Evolutionary conservation across 257 asterid species (phyloP), one percentile per base, ranked within the genome.

Genomic region (Nicotiana paniculata): DNA sequence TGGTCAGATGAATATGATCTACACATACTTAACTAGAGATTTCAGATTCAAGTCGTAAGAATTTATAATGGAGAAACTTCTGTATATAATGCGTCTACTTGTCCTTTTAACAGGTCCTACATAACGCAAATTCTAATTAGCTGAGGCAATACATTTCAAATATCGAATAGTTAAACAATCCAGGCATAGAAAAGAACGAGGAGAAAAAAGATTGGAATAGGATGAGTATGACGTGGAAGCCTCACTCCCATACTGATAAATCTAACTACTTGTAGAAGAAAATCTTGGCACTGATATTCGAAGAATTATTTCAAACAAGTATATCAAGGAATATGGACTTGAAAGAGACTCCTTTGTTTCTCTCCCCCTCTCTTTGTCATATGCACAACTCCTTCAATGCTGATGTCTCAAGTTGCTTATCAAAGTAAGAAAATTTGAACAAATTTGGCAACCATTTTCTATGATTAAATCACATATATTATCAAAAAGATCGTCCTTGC

Each of bases 151-250:
- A 35, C 1, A 35, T 35, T 35, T 37, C 43, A 37, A 37, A 37
- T 37, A 43, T 12, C 0, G 12, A 43, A 43, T 43, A 43, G 51
- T 8, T 43, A 43, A 43, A 43, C 10, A 43, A 0, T 43, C 28
- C n/a, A 32, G 30, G 68, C 46, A 39, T 11, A 37, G 80, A 69
- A 76, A 79, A 66, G 66, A 66, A 24, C 11, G 37, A 33, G 2
- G 6, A 1, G 28, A 64, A 67, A 51, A 54, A 16, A 4, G n/a
- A n/a, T 12, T 82, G 87, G 89, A 86, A 46, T 70, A 11, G 16
- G 18, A 46, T 82, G 83, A 88, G 53, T 82, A 77, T 86, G 92
- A 88, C 17, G 88, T 89, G 91, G 91, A 85, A 77, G 85, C 81
- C 83, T 85, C 75, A 82, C 77, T 4, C 68, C 89, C 87, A 75